Evolutionary conservation across 305 asterid genomes (phyloP).

Genomic region (Euphrasia arctica): DNA sequence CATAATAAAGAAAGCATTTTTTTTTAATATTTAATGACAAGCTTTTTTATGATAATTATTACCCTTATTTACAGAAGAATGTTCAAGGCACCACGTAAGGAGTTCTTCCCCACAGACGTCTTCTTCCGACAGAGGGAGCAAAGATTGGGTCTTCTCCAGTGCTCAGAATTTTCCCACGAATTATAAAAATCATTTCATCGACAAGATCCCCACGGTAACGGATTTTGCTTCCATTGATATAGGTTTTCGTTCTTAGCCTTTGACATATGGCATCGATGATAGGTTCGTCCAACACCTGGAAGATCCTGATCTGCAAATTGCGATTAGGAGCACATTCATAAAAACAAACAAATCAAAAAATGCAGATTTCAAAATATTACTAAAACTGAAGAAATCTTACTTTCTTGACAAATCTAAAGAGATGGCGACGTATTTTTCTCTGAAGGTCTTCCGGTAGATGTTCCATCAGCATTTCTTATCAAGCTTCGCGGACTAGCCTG

Average conservation of each 20-base stretch:
- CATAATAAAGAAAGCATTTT: not conserved
- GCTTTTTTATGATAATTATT: not conserved
- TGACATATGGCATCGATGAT: slow-evolving; percentile 65
- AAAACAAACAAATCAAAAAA: not conserved
- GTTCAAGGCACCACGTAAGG: slow-evolving; percentile 70
- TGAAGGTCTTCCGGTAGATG: slow-evolving; percentile 75
- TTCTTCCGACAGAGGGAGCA: slow-evolving; percentile 52
- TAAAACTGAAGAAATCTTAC: slow-evolving; percentile 32
- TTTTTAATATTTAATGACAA: not conserved
- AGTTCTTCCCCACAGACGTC: slow-evolving; percentile 82
- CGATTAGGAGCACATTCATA: slow-evolving; percentile 7
- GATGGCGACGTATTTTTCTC: slow-evolving; percentile 64
- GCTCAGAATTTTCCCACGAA: slow-evolving; percentile 72
- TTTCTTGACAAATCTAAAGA: slow-evolving; percentile 55
- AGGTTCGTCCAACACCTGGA: slow-evolving; percentile 59
- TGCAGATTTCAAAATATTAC: not conserved
- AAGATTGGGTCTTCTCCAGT: slow-evolving; percentile 46
- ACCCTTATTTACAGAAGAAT: slow-evolving; percentile 55
- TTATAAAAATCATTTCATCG: slow-evolving; percentile 68
- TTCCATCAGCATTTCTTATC: slow-evolving; percentile 65
- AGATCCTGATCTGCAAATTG: slow-evolving; percentile 48
- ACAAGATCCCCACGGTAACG: slow-evolving; percentile 47
- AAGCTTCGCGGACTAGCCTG: slow-evolving; percentile 59
- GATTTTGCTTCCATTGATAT: slow-evolving; percentile 56
- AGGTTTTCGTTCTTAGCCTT: slow-evolving; percentile 59